phyloP scores from a whole-genome alignment of 2,329 filamentous ascomycete species.

The Thelonectria rubi region DNA sequence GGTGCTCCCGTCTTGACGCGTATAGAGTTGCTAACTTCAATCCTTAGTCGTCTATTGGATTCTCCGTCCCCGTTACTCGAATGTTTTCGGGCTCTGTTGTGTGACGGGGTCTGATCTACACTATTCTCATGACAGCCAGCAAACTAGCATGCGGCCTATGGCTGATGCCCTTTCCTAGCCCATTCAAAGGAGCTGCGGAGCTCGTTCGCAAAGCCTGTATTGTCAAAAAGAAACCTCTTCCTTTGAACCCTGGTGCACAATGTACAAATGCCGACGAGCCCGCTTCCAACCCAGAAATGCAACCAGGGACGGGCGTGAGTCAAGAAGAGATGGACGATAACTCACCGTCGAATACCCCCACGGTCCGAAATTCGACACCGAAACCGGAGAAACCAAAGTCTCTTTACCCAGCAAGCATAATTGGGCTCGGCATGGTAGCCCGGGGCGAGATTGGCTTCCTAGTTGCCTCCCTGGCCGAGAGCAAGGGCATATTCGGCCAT shows the following conservation, averaged over 20 bases:
- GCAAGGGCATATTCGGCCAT: constrained; percentile 53
- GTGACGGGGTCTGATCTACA: constrained; percentile 79
- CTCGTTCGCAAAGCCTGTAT: not conserved
- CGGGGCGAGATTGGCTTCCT: constrained; percentile 84
- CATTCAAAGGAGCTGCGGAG: not conserved
- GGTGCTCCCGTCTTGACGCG: constrained; percentile 31
- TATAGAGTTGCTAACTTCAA: not conserved
- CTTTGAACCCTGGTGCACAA: constrained; percentile 24
- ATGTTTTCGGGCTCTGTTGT: constrained; percentile 72
- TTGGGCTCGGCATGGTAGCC: constrained; percentile 75
- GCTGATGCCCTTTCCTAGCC: constrained; percentile 52
- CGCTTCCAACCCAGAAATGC: not conserved
- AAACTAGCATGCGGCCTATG: constrained; percentile 70
- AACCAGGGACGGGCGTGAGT: accelerated
- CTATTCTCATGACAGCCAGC: constrained; percentile 72
- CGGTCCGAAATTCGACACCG: constrained; percentile 19
- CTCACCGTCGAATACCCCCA: not conserved
- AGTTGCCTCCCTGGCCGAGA: constrained; percentile 74
- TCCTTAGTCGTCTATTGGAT: constrained; percentile 69
- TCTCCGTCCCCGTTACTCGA: constrained; percentile 77
- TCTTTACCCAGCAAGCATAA: constrained; percentile 71
- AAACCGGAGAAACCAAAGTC: constrained; percentile 62
- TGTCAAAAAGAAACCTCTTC: not conserved
- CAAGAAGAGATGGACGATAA: not conserved
- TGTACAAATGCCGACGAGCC: constrained; percentile 14